Percentiles rank a stretch among this genome's conserved stretches.
Evolutionary conservation across 345 rosid species (phyloP).

Genomic region (Salix suchowensis): DNA sequence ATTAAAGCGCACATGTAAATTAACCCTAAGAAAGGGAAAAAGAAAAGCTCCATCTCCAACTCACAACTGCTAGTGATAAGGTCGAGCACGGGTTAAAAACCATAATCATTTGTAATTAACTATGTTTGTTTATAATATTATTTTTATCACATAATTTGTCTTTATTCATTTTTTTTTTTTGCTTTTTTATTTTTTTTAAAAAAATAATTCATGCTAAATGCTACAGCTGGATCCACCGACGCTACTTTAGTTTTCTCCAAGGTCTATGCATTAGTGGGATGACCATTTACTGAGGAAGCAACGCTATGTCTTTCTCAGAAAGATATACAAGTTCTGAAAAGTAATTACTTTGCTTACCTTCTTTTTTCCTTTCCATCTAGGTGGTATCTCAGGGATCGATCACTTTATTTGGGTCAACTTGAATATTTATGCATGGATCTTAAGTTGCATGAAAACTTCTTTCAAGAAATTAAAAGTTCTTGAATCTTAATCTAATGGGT

Average conservation of each 20-base stretch:
- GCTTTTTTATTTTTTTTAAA: neutral
- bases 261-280: neutral
- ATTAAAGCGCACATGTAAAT: neutral
- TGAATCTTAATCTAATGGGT: too few relatives aligned
- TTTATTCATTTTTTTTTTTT: neutral
- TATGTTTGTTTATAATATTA: neutral
- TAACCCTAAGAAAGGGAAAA: neutral
- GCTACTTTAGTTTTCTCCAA: neutral
- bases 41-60: neutral
- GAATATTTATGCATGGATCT: too few relatives aligned
- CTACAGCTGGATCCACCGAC: neutral
- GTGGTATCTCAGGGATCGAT: too few relatives aligned
- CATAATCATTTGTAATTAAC: neutral
- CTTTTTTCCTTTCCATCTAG: too few relatives aligned
- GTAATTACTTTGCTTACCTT: neutral
- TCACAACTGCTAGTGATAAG: neutral
- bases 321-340: too few relatives aligned
- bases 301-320: neutral
- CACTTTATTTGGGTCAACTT: too few relatives aligned
- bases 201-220: neutral
- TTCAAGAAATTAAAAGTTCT: too few relatives aligned
- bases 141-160: neutral
- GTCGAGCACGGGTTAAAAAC: neutral
- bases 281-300: too few relatives aligned
- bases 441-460: neutral